Evolutionary conservation across 2,329 filamentous ascomycete genomes (phyloP).

Genomic region (Pseudogymnoascus sp.): DNA sequence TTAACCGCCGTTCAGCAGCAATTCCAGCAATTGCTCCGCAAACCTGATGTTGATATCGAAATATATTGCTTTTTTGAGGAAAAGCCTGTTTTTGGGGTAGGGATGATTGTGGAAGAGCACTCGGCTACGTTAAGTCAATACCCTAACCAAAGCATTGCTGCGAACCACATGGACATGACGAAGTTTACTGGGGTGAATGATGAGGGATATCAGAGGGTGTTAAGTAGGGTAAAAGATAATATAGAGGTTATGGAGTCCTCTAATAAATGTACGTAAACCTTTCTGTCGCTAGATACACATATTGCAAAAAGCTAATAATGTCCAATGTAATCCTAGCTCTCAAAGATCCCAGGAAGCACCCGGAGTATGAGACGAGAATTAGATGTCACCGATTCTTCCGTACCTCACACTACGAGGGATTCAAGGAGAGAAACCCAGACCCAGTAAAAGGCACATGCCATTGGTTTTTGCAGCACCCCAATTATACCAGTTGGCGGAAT

Average conservation of each 20-base stretch:
- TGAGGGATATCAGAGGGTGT: conserved; percentile 11
- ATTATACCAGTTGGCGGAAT: conserved; percentile 26
- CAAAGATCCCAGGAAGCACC: not conserved
- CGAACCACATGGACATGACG: conserved; percentile 16
- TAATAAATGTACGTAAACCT: not conserved
- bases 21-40: conserved; percentile 12
- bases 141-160: conserved; percentile 13
- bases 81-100: conserved; percentile 8
- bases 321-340: not conserved
- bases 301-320: too few species aligned
- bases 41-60: conserved; percentile 1
- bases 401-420: conserved; percentile 24
- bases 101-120: conserved; percentile 8
- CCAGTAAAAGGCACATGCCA: conserved; percentile 24
- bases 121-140: conserved; percentile 11
- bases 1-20: conserved; percentile 12
- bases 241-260: not conserved
- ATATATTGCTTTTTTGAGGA: conserved; percentile 13
- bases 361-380: not conserved
- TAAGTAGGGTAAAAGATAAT: conserved; percentile 9
- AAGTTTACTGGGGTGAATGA: conserved; percentile 13
- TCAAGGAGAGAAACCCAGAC: conserved; percentile 24
- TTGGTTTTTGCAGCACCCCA: conserved; percentile 28
- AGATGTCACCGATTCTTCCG: not conserved
- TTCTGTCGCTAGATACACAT: too few species aligned